phyloP scores from a whole-genome alignment of 2,329 filamentous ascomycete species.

The Balansia obtecta region DNA sequence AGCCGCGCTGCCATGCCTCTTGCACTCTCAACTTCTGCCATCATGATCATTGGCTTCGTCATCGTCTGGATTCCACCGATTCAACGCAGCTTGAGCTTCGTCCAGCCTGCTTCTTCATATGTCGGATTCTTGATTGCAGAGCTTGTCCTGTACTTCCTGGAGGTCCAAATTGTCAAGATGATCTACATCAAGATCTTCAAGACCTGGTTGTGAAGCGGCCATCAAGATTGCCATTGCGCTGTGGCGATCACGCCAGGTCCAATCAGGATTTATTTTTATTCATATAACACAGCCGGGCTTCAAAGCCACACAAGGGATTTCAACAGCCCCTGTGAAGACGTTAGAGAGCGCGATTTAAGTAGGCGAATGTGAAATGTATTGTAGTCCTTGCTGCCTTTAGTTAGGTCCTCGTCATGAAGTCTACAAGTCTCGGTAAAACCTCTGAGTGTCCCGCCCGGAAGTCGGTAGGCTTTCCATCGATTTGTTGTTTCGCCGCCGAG shows the following conservation, averaged over 20 bases:
- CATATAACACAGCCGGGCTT: background rate
- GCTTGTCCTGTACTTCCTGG: constrained; percentile 13
- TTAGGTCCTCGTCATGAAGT: background rate
- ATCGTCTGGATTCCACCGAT: constrained; percentile 15
- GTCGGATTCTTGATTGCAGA: constrained; percentile 14
- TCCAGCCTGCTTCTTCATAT: constrained; percentile 10
- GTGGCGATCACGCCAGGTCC: background rate
- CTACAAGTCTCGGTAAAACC: constrained; percentile 26
- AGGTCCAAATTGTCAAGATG: constrained; percentile 17
- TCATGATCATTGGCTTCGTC: constrained; percentile 15
- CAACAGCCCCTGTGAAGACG: background rate
- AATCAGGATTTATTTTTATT: background rate
- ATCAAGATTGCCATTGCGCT: background rate
- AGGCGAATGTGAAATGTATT: background rate
- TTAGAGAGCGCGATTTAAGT: background rate
- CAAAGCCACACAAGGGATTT: background rate
- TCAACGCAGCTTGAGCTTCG: constrained; percentile 11
- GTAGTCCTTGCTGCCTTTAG: too few relatives aligned
- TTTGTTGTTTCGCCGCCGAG: constrained; percentile 43
- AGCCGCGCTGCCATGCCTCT: constrained; percentile 12
- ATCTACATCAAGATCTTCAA: constrained; percentile 15
- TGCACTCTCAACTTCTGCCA: constrained; percentile 12
- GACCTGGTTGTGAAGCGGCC: constrained; percentile 11
- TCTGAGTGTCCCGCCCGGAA: constrained; percentile 32
- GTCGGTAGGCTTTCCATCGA: constrained; percentile 36